Evolutionary conservation across 805 yeast genomes (phyloP), one percentile per base, ranked within the genome.

Genomic region (Zygotorulaspora sp.): DNA sequence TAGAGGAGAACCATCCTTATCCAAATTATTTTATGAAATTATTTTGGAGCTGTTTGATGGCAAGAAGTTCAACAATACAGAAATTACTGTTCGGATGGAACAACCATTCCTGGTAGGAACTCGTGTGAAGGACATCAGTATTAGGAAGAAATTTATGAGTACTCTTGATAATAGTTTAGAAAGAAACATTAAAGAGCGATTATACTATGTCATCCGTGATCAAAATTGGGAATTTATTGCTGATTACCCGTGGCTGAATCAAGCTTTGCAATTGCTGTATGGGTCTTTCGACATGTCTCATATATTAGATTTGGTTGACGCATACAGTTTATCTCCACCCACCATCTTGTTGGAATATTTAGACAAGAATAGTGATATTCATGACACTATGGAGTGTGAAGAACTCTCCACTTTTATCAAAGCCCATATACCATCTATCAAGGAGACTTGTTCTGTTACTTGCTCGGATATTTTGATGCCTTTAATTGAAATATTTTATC

Each of bases 181-280:
- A 44, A 73, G 69, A 35, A 88, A 84, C 48, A 71, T 88, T 16
- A 75, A 76, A 49, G 87, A 85, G 58, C 71, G 98, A 41, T 66
- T 92, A 23, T 78, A 81, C 47, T 94, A 94, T 50, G 81, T 90
- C 6, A 74, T 94, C n/a, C 69, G 90, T 25, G 97, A 92, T 52
- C 99, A 92, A 58, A 90, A 87, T 53, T 92, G 99, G 99, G 99
- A 92, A 57, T 83, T 76, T 48, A 66, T 92, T 25, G 89, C 95
- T 0, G 98, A 92, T 48, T 84, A 83, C 52, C 84, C 88, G 28
- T 92, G 98, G 98, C 64, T 90, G 44, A 87, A 87, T 57, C 97
- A 90, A 59, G 97, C 96, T 0, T 68, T 86, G 13, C 96, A 89
- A 55, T 63, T 94, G 19, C 63, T 92, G 5, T 86, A 82, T 53